A percentile compares a stretch with the other conserved stretches of the same genome.
phyloP scores from a whole-genome alignment of 2,329 filamentous ascomycete genomes.

The Clonostachys chloroleuca region DNA sequence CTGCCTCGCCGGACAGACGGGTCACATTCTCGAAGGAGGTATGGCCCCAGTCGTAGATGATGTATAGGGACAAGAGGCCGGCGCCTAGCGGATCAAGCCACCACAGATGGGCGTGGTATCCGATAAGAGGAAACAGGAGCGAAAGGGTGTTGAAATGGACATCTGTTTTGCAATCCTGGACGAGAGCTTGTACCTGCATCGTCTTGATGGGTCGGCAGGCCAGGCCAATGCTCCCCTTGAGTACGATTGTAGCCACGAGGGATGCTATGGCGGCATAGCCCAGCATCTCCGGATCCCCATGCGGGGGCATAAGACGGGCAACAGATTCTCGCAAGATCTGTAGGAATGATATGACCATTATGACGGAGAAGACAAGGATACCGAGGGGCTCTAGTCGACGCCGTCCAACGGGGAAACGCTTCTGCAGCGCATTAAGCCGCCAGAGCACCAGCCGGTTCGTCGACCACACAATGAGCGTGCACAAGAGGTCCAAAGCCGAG shows the following conservation, averaged over 20 bases:
- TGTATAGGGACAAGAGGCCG: constrained; percentile 57
- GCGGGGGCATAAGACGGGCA: constrained; percentile 49
- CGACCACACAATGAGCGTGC: constrained; percentile 74
- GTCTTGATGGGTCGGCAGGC: constrained; percentile 81
- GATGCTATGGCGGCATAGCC: constrained; percentile 27
- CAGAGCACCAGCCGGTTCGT: constrained; percentile 67
- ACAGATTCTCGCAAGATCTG: constrained; percentile 70
- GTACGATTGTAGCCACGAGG: constrained; percentile 68
- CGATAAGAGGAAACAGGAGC: constrained; percentile 77
- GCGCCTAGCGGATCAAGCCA: constrained; percentile 64
- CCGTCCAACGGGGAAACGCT: constrained; percentile 69
- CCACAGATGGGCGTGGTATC: constrained; percentile 54
- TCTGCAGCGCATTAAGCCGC: constrained; percentile 41
- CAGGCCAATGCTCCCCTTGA: constrained; percentile 78
- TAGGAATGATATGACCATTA: constrained; percentile 79
- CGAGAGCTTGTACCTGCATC: constrained; percentile 71
- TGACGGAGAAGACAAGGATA: constrained; percentile 72
- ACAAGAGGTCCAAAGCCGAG: constrained; percentile 71
- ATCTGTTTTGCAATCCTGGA: constrained; percentile 50
- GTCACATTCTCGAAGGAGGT: constrained; percentile 33
- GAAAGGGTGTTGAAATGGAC: constrained; percentile 86
- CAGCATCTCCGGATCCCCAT: constrained; percentile 41
- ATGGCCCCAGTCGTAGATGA: constrained; percentile 65
- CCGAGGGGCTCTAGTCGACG: constrained; percentile 68
- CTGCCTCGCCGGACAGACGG: constrained; percentile 22